Conservation (phyloP, 305 asterid species). For the Solanum hybrid region DNA sequence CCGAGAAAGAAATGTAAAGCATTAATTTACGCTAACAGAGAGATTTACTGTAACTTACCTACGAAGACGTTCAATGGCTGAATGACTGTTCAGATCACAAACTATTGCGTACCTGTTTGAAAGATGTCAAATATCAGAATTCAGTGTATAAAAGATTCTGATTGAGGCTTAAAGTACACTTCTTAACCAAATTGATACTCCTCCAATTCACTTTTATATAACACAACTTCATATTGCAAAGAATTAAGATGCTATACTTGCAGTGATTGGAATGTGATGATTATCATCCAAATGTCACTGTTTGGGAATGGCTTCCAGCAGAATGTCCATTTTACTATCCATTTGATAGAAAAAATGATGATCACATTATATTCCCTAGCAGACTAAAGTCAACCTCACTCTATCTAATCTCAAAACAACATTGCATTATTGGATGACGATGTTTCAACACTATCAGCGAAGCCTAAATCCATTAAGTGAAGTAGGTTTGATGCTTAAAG, state of each 20-base stretch:
- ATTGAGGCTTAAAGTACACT: neutral
- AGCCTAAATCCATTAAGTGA: neutral
- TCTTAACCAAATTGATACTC: neutral
- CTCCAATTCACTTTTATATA: neutral
- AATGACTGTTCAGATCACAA: slow-evolving; percentile 58
- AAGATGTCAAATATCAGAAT: neutral
- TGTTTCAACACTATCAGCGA: neutral
- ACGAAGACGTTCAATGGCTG: slow-evolving; percentile 73
- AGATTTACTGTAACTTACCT: slow-evolving; percentile 35
- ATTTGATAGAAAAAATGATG: neutral
- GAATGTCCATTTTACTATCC: neutral
- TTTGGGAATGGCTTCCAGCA: neutral
- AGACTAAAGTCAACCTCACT: neutral
- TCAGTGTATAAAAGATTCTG: neutral
- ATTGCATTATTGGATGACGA: neutral
- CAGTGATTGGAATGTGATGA: neutral
- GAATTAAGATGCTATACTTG: neutral
- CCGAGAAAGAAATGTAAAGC: neutral
- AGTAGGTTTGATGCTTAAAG: neutral
- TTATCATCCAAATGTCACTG: neutral
- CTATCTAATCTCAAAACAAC: neutral
- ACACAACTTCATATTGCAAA: neutral
- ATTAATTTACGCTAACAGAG: neutral
- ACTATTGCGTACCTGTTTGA: slow-evolving; percentile 68
- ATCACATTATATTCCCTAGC: neutral